Conservation (phyloP, 176 grass and related monocot genomes). For the Pontederia paniculata region DNA sequence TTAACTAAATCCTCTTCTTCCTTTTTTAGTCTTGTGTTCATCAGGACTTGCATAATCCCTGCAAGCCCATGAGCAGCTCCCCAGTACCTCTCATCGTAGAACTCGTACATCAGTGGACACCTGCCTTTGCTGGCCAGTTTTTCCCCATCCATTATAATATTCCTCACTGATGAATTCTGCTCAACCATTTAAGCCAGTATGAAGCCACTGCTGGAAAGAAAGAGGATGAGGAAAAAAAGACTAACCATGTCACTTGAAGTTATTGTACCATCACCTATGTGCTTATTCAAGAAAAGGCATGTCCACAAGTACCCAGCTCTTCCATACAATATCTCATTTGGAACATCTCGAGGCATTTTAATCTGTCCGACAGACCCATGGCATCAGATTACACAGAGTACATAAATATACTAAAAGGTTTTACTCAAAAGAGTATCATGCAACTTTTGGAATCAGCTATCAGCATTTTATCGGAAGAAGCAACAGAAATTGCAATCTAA, state of each 20-base stretch:
- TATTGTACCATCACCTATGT: slow-evolving; percentile 49
- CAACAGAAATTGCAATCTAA: too few species aligned
- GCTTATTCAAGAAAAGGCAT: slow-evolving; percentile 85
- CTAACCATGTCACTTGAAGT: slow-evolving; percentile 41
- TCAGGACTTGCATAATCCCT: slow-evolving; percentile 76
- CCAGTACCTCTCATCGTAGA: slow-evolving; percentile 82
- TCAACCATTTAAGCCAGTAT: neutral
- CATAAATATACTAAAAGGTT: too few species aligned
- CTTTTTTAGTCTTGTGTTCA: slow-evolving; percentile 44
- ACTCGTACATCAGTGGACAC: slow-evolving; percentile 78
- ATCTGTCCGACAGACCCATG: slow-evolving; percentile 38
- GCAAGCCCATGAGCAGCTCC: slow-evolving; percentile 81
- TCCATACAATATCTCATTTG: slow-evolving; percentile 75
- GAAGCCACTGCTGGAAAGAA: neutral
- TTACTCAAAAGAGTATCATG: too few species aligned
- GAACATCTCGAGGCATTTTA: slow-evolving; percentile 45
- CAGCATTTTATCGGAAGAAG: too few species aligned
- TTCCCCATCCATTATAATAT: slow-evolving; percentile 72
- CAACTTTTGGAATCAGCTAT: too few species aligned
- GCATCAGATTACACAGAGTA: slow-evolving; percentile 1
- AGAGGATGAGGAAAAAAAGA: neutral
- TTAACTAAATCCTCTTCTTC: slow-evolving; percentile 65
- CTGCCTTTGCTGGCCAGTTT: slow-evolving; percentile 37
- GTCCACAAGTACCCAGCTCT: slow-evolving; percentile 88
- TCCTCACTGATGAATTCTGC: slow-evolving; percentile 39